A percentile compares a stretch with the other conserved stretches of the same genome.
These are phyloP conservation scores for Lactarius hengduanensis DNA, from an alignment of 768 basidiomycete species.

Conservation along the genomic window DNA sequence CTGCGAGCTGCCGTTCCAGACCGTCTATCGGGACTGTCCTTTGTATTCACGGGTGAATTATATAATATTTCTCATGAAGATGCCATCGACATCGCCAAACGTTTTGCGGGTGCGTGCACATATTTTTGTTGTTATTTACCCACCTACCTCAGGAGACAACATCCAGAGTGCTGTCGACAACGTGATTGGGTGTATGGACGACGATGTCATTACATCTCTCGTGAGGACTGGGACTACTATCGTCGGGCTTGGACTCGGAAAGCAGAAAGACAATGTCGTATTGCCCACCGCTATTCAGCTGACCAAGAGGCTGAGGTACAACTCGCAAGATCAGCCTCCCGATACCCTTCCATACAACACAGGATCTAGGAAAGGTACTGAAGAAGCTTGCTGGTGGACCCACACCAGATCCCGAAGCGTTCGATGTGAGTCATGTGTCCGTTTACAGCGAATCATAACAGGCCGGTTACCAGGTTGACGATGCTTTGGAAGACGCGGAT, in stretches of 20 bases:
- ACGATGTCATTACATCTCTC: constrained; percentile 74
- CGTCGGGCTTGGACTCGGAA: constrained; percentile 88
- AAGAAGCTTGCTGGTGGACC: constrained; percentile 73
- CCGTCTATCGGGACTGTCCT: constrained; percentile 79
- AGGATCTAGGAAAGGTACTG: constrained; percentile 73
- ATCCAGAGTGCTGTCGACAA: constrained; percentile 73
- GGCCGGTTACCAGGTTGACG: constrained; percentile 22
- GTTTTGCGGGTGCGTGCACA: constrained; percentile 71
- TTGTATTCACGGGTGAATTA: constrained; percentile 96
- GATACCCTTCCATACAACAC: constrained; percentile 89
- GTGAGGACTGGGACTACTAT: constrained; percentile 98
- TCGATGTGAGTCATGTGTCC: constrained; percentile 49
- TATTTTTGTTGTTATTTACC: neutral
- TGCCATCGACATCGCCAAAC: constrained; percentile 83
- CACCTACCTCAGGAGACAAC: neutral
- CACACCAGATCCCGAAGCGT: constrained; percentile 87
- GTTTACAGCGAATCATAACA: no score
- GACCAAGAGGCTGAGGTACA: constrained; percentile 47
- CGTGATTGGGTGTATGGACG: constrained; percentile 87
- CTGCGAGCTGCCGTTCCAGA: constrained; percentile 67
- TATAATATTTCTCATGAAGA: constrained; percentile 85
- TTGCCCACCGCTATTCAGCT: constrained; percentile 79
- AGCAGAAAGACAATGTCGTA: constrained; percentile 67
- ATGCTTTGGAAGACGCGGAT: constrained; percentile 27
- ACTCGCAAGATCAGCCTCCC: constrained; percentile 76